These are phyloP conservation scores for Elongisporangium anandrum DNA, from an alignment of 352 stramenopile genomes.

Conservation along the genomic window DNA sequence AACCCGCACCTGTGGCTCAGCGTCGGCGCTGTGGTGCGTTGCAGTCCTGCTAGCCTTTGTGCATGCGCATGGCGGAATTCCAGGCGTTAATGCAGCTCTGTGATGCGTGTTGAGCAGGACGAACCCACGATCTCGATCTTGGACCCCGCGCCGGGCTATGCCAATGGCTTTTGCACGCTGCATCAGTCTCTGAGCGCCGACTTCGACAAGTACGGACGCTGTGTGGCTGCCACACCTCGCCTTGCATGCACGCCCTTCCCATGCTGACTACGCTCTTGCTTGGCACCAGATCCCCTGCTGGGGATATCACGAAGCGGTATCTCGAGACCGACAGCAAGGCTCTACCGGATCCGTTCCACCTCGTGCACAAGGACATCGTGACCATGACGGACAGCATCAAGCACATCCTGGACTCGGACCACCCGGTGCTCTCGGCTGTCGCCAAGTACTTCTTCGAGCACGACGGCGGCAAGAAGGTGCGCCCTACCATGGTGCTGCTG, in stretches of 20 bases:
- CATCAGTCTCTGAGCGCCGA: slow-evolving; percentile 35
- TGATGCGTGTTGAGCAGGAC: slow-evolving; percentile 30
- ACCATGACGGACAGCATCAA: slow-evolving; percentile 94
- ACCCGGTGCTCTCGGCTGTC: slow-evolving; percentile 96
- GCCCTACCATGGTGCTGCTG: slow-evolving; percentile 97
- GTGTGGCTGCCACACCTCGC: not conserved
- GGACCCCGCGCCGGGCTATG: slow-evolving; percentile 63
- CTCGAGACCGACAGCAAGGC: slow-evolving; percentile 43
- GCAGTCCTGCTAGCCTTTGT: not conserved
- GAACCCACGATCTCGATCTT: slow-evolving; percentile 84
- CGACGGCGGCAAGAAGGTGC: slow-evolving; percentile 97
- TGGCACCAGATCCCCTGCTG: not conserved
- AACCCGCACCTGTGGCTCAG: slow-evolving; percentile 84
- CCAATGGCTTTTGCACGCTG: slow-evolving; percentile 20
- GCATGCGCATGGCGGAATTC: not conserved
- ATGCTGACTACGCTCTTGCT: not conserved
- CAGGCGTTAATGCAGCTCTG: not conserved
- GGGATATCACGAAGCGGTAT: slow-evolving; percentile 35
- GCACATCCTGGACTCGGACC: slow-evolving; percentile 93
- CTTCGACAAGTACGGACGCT: slow-evolving; percentile 25
- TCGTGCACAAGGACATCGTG: slow-evolving; percentile 90
- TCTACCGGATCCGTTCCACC: slow-evolving; percentile 89
- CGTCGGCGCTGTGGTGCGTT: slow-evolving; percentile 63
- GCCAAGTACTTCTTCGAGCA: slow-evolving; percentile 95
- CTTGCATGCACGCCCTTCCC: too few relatives aligned